Percentiles rank a stretch among this genome's conserved stretches.
Evolutionary conservation across 2,329 filamentous ascomycete genomes (phyloP).

Genomic region (Hypoxylon sp.): DNA sequence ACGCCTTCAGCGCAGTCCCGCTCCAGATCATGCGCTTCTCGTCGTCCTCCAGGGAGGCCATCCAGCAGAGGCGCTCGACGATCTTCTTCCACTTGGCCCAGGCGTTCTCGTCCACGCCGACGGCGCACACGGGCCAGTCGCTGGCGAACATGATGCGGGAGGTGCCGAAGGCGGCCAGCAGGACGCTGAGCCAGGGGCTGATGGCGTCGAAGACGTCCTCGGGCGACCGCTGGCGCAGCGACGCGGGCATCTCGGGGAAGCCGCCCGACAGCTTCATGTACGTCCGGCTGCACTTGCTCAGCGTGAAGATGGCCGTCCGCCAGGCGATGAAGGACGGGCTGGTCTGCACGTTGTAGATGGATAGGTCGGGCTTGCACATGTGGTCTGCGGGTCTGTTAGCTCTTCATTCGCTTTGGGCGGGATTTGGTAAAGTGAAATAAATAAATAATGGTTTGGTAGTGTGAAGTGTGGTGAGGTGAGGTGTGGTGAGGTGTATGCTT

Average conservation of each 20-base stretch:
- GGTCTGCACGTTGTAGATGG: conserved; percentile 63
- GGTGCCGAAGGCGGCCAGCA: conserved; percentile 77
- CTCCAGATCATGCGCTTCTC: conserved; percentile 75
- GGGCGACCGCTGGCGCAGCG: conserved; percentile 57
- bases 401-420: neutral
- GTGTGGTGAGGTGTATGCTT: conserved; percentile 45
- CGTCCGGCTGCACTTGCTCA: conserved; percentile 70
- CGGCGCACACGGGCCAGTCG: conserved; percentile 92
- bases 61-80: conserved; percentile 72
- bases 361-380: conserved; percentile 85
- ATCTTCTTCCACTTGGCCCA: conserved; percentile 81
- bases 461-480: neutral
- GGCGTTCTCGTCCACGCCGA: conserved; percentile 64
- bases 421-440: neutral
- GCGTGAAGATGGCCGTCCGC: conserved; percentile 72
- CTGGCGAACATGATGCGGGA: conserved; percentile 85
- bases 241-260: conserved; percentile 78
- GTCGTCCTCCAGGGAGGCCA: conserved; percentile 67
- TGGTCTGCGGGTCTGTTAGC: conserved; percentile 67
- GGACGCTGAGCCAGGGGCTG: conserved; percentile 74
- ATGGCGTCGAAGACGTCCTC: conserved; percentile 70
- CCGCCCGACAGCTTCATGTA: conserved; percentile 93
- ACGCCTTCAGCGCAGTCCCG: conserved; percentile 76
- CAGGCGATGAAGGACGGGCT: conserved; percentile 72
- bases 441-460: neutral